These are phyloP conservation scores for Cytospora chrysosperma DNA, from an alignment of 2,329 filamentous ascomycete species.

Conservation along the genomic window DNA sequence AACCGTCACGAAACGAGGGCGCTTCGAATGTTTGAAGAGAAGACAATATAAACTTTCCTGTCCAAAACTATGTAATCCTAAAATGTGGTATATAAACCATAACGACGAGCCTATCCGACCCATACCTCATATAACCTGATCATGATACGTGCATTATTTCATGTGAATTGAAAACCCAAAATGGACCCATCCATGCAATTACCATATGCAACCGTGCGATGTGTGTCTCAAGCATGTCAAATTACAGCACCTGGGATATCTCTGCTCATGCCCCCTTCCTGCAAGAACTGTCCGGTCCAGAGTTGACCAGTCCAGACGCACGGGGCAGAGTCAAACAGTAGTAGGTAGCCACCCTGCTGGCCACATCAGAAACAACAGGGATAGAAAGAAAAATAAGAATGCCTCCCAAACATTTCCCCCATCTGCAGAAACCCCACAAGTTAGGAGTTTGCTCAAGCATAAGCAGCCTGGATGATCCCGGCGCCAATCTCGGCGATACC, in stretches of 20 bases:
- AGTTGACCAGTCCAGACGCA: no score
- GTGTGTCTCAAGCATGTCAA: not conserved
- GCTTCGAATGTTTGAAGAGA: not conserved
- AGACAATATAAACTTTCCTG: not conserved
- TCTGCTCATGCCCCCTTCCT: no score
- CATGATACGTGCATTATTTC: not conserved
- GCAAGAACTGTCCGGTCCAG: not conserved
- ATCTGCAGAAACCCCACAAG: no score
- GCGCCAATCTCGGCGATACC: slow-evolving; percentile 29
- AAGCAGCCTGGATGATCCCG: slow-evolving; percentile 9
- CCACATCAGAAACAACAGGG: not conserved
- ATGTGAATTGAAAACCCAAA: not conserved
- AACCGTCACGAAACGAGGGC: no score
- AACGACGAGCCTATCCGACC: not conserved
- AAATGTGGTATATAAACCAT: not conserved
- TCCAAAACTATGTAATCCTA: not conserved
- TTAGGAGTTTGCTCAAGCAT: no score
- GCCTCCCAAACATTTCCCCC: no score
- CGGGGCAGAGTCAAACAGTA: not conserved
- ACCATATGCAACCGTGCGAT: not conserved
- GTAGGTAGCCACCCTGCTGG: not conserved
- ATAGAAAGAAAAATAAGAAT: no score
- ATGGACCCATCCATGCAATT: not conserved
- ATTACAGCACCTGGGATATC: not conserved
- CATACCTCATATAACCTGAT: not conserved